Conservation (phyloP, 1,284 basidiomycete genomes). For the Pseudozyma tsukubaensis region DNA sequence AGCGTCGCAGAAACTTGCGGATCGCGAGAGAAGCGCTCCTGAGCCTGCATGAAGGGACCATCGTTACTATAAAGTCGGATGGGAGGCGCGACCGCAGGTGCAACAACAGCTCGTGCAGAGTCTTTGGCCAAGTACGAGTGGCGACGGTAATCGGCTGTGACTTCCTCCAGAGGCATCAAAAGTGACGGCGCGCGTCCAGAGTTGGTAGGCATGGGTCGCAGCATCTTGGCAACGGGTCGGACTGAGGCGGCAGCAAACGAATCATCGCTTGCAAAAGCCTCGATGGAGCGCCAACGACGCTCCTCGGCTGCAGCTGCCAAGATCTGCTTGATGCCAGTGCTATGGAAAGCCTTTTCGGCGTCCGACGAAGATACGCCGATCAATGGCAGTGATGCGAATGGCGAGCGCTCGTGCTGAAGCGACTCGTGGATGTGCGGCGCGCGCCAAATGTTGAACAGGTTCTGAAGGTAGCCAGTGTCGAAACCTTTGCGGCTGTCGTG, state of each 20-base stretch:
- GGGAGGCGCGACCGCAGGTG: constrained; percentile 84
- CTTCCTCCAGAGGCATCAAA: constrained; percentile 75
- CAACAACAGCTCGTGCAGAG: constrained; percentile 83
- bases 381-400: constrained; percentile 83
- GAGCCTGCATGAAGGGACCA: constrained; percentile 81
- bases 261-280: constrained; percentile 72
- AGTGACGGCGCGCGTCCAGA: constrained; percentile 63
- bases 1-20: constrained; percentile 79
- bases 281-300: constrained; percentile 46
- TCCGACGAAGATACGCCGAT: constrained; percentile 76
- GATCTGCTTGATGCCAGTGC: constrained; percentile 72
- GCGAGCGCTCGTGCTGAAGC: constrained; percentile 73
- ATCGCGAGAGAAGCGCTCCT: constrained; percentile 73
- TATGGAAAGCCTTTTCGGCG: constrained; percentile 74
- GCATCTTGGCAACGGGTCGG: constrained; percentile 69
- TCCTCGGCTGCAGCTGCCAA: constrained; percentile 70
- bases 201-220: constrained; percentile 59
- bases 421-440: constrained; percentile 82
- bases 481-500: constrained; percentile 74
- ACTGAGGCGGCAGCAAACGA: constrained; percentile 73
- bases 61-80: constrained; percentile 81
- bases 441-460: constrained; percentile 91
- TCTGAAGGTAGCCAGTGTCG: constrained; percentile 76
- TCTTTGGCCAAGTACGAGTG: constrained; percentile 83
- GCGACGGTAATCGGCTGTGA: constrained; percentile 77